A percentile compares a stretch with the other conserved stretches of the same genome.
Conservation (phyloP, 495 filamentous ascomycete species). For the Opeltia flavorubescens region DNA sequence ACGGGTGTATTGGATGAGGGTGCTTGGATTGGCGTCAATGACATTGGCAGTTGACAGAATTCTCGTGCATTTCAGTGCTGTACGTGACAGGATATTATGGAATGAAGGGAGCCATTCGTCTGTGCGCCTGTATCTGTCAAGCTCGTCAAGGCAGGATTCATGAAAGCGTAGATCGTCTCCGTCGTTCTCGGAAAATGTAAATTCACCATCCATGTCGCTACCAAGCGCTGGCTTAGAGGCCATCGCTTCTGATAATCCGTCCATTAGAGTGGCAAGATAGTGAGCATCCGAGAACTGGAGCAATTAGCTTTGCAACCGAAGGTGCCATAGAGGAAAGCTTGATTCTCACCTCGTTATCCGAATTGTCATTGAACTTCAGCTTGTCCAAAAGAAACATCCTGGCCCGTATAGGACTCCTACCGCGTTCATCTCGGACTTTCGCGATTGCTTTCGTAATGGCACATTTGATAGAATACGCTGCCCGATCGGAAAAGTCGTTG, state of each 20-base stretch:
- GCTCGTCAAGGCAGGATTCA: conserved; percentile 60
- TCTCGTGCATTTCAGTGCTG: conserved; percentile 66
- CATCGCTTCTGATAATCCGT: conserved; percentile 62
- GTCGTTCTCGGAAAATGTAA: conserved; percentile 21
- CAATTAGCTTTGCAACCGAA: background rate
- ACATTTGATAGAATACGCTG: conserved; percentile 66
- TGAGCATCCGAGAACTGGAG: conserved; percentile 63
- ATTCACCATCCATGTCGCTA: conserved; percentile 8
- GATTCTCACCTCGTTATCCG: conserved; percentile 50
- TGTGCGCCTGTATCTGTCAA: conserved; percentile 79
- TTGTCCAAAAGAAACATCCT: conserved; percentile 76
- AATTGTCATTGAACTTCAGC: conserved; percentile 86
- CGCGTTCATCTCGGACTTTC: conserved; percentile 57
- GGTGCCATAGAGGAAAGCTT: background rate
- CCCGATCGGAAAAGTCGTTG: conserved; percentile 81
- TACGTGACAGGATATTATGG: conserved; percentile 77
- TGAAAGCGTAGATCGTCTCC: conserved; percentile 41
- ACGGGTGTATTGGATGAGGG: conserved; percentile 69
- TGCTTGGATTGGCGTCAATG: conserved; percentile 42
- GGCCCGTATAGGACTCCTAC: conserved; percentile 59
- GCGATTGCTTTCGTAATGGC: conserved; percentile 69
- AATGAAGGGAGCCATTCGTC: conserved; percentile 89
- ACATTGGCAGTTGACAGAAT: conserved; percentile 58
- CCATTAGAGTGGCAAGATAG: conserved; percentile 73
- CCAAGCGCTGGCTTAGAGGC: conserved; percentile 34